Conservation (phyloP, 179 eudicot species). For the Actinidia arguta region DNA sequence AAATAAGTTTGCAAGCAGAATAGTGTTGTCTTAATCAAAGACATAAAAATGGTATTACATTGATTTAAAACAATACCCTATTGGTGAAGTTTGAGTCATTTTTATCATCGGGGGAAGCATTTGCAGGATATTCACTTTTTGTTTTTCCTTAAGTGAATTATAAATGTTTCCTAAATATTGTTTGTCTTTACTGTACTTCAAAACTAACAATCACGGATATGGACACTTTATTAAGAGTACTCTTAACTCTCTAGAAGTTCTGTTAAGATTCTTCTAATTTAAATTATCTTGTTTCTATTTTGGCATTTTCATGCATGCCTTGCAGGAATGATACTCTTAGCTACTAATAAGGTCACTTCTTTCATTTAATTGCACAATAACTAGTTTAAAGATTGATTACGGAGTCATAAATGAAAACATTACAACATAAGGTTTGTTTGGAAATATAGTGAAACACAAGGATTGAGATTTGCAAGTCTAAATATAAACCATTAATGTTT, state of each 20-base stretch:
- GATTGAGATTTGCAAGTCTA: too few species aligned
- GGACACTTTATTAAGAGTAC: neutral
- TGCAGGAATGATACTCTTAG: too few species aligned
- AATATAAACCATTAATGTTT: too few species aligned
- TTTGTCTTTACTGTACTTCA: neutral
- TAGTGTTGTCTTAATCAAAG: too few species aligned
- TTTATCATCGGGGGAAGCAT: neutral
- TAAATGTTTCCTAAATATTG: neutral
- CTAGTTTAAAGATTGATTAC: too few species aligned
- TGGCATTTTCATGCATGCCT: neutral
- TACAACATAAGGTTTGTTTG: too few species aligned
- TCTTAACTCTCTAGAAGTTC: neutral
- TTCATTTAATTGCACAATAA: too few species aligned
- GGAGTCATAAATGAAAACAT: too few species aligned
- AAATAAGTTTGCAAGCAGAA: too few species aligned
- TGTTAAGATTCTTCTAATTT: neutral
- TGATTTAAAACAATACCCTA: neutral
- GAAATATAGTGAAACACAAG: too few species aligned
- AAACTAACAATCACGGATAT: neutral
- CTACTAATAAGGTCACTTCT: too few species aligned
- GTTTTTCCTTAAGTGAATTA: neutral
- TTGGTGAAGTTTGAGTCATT: neutral
- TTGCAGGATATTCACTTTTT: neutral
- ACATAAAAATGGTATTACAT: neutral
- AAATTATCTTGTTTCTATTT: neutral